Percentiles rank a stretch among this genome's conserved stretches.
Evolutionary conservation across 805 yeast species (phyloP).

Genomic region (Yarrowia sp.): DNA sequence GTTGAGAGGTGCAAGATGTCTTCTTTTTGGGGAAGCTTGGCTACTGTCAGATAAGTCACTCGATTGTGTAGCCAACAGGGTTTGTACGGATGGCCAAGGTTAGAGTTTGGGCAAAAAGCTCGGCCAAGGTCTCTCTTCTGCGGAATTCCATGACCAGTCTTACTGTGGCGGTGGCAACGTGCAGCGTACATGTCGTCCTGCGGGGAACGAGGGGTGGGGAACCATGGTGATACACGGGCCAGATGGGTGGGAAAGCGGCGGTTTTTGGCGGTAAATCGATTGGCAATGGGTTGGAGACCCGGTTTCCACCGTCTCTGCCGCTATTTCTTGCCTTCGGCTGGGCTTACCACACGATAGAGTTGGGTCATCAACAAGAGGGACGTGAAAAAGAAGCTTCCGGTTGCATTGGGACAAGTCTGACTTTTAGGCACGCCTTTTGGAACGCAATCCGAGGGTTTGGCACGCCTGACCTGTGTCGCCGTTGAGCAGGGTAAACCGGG

Average conservation of each 20-base stretch:
- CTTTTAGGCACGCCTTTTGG: not conserved
- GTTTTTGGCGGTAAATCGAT: too few relatives aligned
- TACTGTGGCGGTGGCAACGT: slow-evolving; percentile 35
- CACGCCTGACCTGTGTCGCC: slow-evolving; percentile 5
- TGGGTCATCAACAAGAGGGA: not conserved
- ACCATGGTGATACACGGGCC: too few relatives aligned
- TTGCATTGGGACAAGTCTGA: not conserved
- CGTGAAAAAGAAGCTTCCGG: slow-evolving; percentile 3
- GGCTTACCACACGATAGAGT: not conserved
- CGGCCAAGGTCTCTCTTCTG: slow-evolving; percentile 19
- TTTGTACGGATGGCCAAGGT: not conserved
- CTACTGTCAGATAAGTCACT: slow-evolving; percentile 31
- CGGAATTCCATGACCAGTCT: slow-evolving; percentile 28
- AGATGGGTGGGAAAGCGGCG: too few relatives aligned
- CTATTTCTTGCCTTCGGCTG: too few relatives aligned
- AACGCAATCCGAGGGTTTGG: too few relatives aligned
- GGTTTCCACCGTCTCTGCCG: too few relatives aligned
- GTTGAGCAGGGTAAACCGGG: not conserved
- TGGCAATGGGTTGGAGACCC: too few relatives aligned
- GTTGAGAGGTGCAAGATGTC: not conserved
- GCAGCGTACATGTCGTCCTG: slow-evolving; percentile 35
- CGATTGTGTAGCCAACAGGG: slow-evolving; percentile 20
- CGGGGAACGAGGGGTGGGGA: slow-evolving; percentile 10
- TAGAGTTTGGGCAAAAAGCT: not conserved
- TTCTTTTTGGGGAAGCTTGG: slow-evolving; percentile 10